These are phyloP conservation scores for Dactylellina cionopaga DNA, from an alignment of 2,329 filamentous ascomycete genomes.

Conservation along the genomic window DNA sequence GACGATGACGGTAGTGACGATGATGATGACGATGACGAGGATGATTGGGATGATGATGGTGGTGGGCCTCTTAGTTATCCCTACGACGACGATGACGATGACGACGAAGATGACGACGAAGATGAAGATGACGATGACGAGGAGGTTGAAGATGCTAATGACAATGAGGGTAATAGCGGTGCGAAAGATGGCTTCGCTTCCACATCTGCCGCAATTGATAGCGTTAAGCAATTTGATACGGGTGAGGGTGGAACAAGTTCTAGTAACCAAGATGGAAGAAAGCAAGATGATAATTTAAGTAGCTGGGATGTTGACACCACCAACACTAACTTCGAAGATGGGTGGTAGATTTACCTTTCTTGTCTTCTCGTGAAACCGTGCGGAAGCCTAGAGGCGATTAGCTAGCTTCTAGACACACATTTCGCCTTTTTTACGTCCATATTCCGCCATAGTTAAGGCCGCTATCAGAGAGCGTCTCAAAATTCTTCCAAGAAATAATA, in stretches of 20 bases:
- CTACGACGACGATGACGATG: conserved; percentile 20
- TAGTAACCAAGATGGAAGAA: not conserved
- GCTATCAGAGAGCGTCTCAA: no score
- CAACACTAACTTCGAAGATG: conserved; percentile 2
- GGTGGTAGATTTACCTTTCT: not conserved
- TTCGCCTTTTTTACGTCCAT: no score
- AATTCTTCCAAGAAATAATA: no score
- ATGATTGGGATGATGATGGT: conserved; percentile 10
- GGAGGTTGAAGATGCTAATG: conserved; percentile 29
- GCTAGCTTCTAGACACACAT: no score
- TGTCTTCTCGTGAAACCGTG: not conserved
- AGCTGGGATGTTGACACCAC: not conserved
- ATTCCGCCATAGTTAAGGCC: no score
- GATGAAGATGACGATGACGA: conserved; percentile 40
- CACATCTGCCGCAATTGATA: not conserved
- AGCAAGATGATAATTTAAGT: not conserved
- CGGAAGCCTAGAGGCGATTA: no score
- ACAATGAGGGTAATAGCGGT: conserved; percentile 6
- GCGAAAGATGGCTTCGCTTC: not conserved
- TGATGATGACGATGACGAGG: conserved; percentile 44
- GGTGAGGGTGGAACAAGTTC: no score
- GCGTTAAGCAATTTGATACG: no score
- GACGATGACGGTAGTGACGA: conserved; percentile 41
- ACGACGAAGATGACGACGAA: conserved; percentile 43
- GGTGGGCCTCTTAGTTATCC: not conserved